Conservation (phyloP, 1,284 basidiomycete genomes). For the Mycena sp. region DNA sequence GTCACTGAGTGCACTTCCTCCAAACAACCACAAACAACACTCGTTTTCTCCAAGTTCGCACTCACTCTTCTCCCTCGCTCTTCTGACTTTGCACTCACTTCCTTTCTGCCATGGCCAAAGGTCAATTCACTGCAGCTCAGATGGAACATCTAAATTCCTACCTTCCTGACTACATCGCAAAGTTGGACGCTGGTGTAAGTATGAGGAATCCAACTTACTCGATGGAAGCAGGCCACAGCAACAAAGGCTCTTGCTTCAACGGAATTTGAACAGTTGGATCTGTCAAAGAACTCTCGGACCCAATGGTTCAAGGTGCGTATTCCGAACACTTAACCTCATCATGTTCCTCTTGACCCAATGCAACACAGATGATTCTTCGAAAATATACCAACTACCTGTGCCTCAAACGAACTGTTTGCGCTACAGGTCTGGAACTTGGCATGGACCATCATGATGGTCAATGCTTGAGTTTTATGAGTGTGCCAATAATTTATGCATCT, state of each 20-base stretch:
- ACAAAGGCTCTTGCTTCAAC: not conserved
- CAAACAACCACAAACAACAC: too few species aligned
- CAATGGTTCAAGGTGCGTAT: not conserved
- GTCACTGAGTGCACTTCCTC: too few species aligned
- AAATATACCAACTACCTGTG: conserved; percentile 3
- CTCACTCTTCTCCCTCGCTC: too few species aligned
- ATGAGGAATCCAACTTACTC: not conserved
- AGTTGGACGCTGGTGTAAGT: conserved; percentile 2
- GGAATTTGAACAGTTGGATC: not conserved
- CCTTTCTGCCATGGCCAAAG: not conserved
- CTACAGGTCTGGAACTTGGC: too few species aligned
- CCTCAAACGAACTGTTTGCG: too few species aligned
- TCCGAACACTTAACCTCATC: not conserved
- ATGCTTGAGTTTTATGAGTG: too few species aligned
- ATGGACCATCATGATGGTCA: too few species aligned
- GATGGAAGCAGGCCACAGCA: not conserved
- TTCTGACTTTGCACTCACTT: too few species aligned
- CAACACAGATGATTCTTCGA: not conserved
- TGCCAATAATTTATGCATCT: too few species aligned
- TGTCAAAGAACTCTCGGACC: not conserved
- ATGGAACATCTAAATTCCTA: not conserved
- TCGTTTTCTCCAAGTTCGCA: too few species aligned
- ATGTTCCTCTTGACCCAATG: not conserved
- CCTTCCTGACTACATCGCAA: not conserved
- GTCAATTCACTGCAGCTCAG: not conserved